These are phyloP conservation scores for Musa schizocarpa DNA, from an alignment of 176 grass and related monocot species.

Conservation along the genomic window DNA sequence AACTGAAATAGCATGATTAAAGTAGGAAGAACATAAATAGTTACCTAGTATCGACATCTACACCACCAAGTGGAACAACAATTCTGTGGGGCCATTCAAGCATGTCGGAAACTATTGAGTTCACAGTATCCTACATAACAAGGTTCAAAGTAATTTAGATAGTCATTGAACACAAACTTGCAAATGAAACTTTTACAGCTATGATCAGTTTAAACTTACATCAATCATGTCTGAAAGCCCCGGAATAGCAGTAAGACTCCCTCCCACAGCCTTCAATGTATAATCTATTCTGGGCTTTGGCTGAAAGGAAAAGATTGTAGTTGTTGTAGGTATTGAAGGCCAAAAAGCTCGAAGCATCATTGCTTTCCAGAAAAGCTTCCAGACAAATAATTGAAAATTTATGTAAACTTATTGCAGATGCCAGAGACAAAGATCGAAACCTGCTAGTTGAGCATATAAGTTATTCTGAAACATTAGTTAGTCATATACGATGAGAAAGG, in stretches of 20 bases:
- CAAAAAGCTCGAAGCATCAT: background rate
- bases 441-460: background rate
- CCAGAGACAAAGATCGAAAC: background rate
- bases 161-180: background rate
- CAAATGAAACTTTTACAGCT: background rate
- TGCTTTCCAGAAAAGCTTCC: background rate
- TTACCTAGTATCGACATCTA: slow-evolving; percentile 70
- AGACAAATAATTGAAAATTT: background rate
- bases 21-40: background rate
- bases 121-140: slow-evolving; percentile 65
- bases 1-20: slow-evolving; percentile 8
- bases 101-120: slow-evolving; percentile 91
- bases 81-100: slow-evolving; percentile 97
- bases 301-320: slow-evolving; percentile 23
- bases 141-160: background rate
- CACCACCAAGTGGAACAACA: slow-evolving; percentile 78
- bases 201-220: slow-evolving; percentile 27
- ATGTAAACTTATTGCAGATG: background rate
- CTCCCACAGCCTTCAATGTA: slow-evolving; percentile 81
- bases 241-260: slow-evolving; percentile 89
- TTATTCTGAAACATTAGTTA: background rate
- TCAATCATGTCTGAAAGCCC: slow-evolving; percentile 97
- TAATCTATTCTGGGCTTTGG: slow-evolving; percentile 97
- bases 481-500: background rate
- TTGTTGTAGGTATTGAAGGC: background rate